Evolutionary conservation across 345 rosid genomes (phyloP).

Genomic region (Aquilaria yunnanensis): DNA sequence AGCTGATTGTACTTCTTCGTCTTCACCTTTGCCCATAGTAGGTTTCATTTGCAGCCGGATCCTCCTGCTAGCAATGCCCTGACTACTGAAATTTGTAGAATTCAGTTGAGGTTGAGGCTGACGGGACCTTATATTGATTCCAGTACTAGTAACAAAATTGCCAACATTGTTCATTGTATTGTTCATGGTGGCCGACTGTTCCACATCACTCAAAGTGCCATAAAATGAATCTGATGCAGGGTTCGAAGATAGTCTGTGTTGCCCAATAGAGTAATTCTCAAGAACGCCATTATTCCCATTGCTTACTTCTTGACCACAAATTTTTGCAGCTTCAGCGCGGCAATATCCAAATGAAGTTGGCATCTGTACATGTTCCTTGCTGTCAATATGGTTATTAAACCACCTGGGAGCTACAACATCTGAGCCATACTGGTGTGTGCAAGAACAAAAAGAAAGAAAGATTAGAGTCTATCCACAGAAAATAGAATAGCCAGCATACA

Average conservation of each 20-base stretch:
- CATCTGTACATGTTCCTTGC: conserved; percentile 27
- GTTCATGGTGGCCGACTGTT: conserved; percentile 23
- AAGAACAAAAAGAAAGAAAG: conserved; percentile 2
- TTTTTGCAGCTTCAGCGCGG: conserved; percentile 14
- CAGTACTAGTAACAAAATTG: conserved; percentile 27
- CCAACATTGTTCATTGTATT: conserved; percentile 22
- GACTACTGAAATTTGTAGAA: conserved; percentile 22
- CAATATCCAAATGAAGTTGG: conserved; percentile 29
- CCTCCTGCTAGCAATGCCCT: conserved; percentile 69
- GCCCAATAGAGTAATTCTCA: conserved; percentile 19
- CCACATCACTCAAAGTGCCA: conserved; percentile 22
- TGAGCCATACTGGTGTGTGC: conserved; percentile 19
- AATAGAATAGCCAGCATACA: neutral
- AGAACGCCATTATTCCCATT: conserved; percentile 12
- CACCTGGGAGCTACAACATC: conserved; percentile 17
- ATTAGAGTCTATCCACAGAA: neutral
- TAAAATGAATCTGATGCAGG: conserved; percentile 32
- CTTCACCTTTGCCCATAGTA: conserved; percentile 18
- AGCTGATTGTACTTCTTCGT: conserved; percentile 38
- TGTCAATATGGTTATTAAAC: conserved; percentile 24
- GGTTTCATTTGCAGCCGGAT: conserved; percentile 32
- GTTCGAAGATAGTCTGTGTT: conserved; percentile 28
- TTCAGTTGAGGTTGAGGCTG: conserved; percentile 25
- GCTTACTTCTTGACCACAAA: conserved; percentile 19
- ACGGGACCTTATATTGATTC: conserved; percentile 47